Conservation (phyloP, 1,139 yeast genomes). For the Saccharomyces hybrid region DNA sequence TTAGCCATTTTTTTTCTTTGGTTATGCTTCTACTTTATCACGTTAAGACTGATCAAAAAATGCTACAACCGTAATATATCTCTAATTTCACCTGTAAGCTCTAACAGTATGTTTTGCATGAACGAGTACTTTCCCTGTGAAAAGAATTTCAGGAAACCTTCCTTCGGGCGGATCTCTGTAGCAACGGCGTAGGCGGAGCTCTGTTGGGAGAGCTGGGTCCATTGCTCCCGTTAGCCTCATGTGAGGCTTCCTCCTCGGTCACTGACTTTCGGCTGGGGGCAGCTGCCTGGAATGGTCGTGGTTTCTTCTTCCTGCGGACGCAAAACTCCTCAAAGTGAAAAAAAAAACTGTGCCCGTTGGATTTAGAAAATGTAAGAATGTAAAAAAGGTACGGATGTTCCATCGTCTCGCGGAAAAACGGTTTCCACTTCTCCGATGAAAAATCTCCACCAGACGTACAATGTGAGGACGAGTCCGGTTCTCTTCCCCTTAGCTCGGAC, state of each 20-base stretch:
- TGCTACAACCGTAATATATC: background rate
- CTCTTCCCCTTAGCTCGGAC: background rate
- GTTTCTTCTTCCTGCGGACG: background rate
- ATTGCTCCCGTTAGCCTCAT: background rate
- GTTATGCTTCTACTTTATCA: slow-evolving; percentile 18
- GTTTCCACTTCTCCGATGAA: background rate
- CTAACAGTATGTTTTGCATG: background rate
- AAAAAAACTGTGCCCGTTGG: background rate
- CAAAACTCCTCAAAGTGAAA: background rate
- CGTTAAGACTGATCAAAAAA: background rate
- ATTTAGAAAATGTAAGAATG: background rate
- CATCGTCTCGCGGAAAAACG: background rate
- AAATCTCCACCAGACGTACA: background rate
- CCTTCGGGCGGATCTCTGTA: background rate
- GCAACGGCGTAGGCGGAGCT: background rate
- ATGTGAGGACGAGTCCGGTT: background rate
- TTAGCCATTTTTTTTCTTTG: no score
- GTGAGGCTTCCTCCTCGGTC: background rate
- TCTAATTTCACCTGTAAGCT: background rate
- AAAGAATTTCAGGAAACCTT: background rate
- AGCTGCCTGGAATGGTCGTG: background rate
- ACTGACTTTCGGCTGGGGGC: background rate
- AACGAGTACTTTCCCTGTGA: background rate
- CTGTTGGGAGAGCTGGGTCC: background rate
- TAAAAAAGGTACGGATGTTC: background rate